Conservation (phyloP, 331 rosid genomes). For the Acacia pycnantha region DNA sequence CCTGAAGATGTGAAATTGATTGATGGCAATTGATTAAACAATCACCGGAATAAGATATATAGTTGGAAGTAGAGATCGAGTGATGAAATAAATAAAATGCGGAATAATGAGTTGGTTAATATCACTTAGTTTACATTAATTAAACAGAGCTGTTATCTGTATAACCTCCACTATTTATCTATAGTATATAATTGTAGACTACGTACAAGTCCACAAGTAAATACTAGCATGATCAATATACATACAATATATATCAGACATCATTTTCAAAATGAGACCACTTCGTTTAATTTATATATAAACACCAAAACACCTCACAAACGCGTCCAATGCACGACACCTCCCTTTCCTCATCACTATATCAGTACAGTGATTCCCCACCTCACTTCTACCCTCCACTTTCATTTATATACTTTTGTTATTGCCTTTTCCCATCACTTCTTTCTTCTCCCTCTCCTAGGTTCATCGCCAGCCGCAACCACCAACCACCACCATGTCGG, state of each 20-base stretch:
- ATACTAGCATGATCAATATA: neutral
- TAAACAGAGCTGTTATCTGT: neutral
- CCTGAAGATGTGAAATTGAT: neutral
- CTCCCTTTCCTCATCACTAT: constrained; percentile 4
- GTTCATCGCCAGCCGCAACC: neutral
- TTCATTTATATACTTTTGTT: neutral
- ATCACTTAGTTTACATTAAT: neutral
- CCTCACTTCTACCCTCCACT: constrained; percentile 32
- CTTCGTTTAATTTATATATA: neutral
- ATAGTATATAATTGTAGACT: neutral
- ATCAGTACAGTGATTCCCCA: constrained; percentile 19
- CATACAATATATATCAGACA: neutral
- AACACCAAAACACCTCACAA: neutral
- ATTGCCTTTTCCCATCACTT: neutral
- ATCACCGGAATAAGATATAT: neutral
- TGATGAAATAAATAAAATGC: neutral
- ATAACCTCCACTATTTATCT: neutral
- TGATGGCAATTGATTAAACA: neutral
- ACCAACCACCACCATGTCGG: constrained; percentile 42
- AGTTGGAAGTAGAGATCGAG: neutral
- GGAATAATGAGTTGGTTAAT: neutral
- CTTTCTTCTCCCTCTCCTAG: neutral
- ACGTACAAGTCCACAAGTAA: neutral
- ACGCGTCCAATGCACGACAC: constrained; percentile 33
- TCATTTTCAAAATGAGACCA: constrained; percentile 11